These are phyloP conservation scores for Ballota nigra DNA, from an alignment of 257 asterid genomes.

Conservation along the genomic window DNA sequence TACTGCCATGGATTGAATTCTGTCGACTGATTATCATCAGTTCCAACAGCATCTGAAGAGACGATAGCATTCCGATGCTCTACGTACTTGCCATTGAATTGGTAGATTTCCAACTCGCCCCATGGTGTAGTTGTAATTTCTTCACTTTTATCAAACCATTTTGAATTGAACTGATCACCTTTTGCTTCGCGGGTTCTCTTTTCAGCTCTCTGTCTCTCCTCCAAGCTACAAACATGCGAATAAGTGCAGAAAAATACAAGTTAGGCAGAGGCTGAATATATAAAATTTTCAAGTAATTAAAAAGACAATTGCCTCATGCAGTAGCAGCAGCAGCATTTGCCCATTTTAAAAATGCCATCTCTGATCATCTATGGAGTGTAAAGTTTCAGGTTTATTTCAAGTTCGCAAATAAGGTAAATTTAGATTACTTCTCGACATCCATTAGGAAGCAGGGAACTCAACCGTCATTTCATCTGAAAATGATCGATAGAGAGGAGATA, in stretches of 20 bases:
- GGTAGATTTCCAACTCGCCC: constrained; percentile 89
- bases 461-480: background rate
- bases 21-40: constrained; percentile 37
- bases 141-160: constrained; percentile 80
- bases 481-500: background rate
- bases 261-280: background rate
- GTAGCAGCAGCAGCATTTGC: background rate
- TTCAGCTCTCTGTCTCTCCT: constrained; percentile 95
- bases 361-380: background rate
- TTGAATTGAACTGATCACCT: constrained; percentile 63
- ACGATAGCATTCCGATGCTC: constrained; percentile 66
- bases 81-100: constrained; percentile 64
- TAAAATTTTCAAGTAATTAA: background rate
- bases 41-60: constrained; percentile 40
- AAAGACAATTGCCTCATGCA: background rate
- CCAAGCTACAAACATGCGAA: constrained; percentile 50
- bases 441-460: background rate
- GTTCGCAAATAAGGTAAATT: background rate
- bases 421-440: background rate
- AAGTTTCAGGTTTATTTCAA: background rate
- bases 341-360: background rate
- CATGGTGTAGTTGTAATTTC: constrained; percentile 85
- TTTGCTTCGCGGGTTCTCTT: constrained; percentile 82
- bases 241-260: background rate
- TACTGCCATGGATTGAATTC: constrained; percentile 97